Conservation (phyloP, 129 eudicot genomes). For the Rutidosis leptorrhynchoides region DNA sequence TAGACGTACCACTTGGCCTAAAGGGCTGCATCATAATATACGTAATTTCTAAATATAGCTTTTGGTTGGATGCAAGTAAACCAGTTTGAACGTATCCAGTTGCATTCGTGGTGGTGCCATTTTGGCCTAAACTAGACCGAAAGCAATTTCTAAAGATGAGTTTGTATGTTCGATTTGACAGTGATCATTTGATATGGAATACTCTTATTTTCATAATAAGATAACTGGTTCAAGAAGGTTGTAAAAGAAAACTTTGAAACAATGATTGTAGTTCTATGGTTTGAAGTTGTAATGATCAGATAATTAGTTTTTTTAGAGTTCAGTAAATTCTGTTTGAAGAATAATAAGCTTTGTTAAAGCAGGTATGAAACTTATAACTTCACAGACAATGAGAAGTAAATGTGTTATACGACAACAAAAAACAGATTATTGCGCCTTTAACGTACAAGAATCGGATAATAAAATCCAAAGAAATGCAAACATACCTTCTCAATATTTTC, state of each 20-base stretch:
- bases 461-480: not conserved
- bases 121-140: not conserved
- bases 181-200: not conserved
- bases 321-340: not conserved
- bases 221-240: not conserved
- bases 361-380: not conserved
- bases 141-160: not conserved
- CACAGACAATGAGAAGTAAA: not conserved
- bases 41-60: not conserved
- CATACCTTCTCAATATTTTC: slow-evolving; percentile 91
- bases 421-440: not conserved
- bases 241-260: not conserved
- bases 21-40: slow-evolving; percentile 6
- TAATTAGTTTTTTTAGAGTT: not conserved
- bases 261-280: not conserved
- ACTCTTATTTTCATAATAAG: not conserved
- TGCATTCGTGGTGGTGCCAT: not conserved
- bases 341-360: not conserved
- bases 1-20: too few relatives aligned
- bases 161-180: not conserved
- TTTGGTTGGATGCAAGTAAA: slow-evolving; percentile 3
- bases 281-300: not conserved
- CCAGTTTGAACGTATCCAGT: not conserved
- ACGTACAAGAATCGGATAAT: not conserved
- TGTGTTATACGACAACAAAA: not conserved